These are phyloP conservation scores for Carex scoparia DNA, from an alignment of 176 grass and related monocot genomes.

Conservation along the genomic window DNA sequence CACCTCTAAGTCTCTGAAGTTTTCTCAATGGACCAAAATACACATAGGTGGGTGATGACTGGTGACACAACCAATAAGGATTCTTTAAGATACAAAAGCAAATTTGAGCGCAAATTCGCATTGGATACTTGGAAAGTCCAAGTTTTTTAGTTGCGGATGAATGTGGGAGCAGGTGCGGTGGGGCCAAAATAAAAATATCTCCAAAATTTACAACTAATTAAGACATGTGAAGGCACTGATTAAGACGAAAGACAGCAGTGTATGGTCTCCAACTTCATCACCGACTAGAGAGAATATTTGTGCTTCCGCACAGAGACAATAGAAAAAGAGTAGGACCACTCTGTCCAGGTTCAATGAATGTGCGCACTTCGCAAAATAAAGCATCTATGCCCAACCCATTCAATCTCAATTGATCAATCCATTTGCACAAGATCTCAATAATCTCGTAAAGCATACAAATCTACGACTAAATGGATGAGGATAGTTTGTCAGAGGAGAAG, in stretches of 20 bases:
- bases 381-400: background rate
- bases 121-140: background rate
- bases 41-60: too few relatives aligned
- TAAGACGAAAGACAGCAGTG: background rate
- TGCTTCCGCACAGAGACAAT: background rate
- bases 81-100: too few relatives aligned
- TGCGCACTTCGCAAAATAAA: background rate
- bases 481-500: background rate
- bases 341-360: constrained; percentile 1
- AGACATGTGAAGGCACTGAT: background rate
- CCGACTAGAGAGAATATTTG: too few relatives aligned
- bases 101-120: background rate
- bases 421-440: constrained; percentile 3
- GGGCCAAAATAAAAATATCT: too few relatives aligned
- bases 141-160: background rate
- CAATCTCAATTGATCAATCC: background rate
- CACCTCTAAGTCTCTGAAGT: too few relatives aligned
- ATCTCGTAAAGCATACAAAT: background rate
- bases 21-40: too few relatives aligned
- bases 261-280: too few relatives aligned
- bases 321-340: background rate
- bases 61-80: too few relatives aligned
- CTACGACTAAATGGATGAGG: background rate
- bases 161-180: background rate
- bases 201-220: too few relatives aligned